Percentiles rank a stretch among this genome's conserved stretches.
Conservation (phyloP, 2,329 filamentous ascomycete species). For the Diatrype stigma region DNA sequence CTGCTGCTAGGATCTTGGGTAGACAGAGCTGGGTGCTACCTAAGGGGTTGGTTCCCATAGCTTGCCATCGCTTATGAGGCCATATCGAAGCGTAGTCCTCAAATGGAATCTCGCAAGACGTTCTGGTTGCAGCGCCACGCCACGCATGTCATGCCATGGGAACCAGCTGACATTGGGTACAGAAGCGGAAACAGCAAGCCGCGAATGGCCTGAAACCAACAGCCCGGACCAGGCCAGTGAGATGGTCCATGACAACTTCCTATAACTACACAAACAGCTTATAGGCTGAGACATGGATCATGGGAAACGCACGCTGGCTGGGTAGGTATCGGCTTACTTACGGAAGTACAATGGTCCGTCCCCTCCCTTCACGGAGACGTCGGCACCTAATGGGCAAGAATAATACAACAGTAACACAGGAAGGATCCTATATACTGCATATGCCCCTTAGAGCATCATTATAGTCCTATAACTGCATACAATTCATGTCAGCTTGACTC, state of each 20-base stretch:
- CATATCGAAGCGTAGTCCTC: background rate
- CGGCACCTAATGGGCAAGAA: too few species aligned
- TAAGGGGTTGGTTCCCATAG: too few species aligned
- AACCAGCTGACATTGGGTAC: background rate
- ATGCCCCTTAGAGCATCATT: too few species aligned
- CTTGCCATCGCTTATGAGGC: background rate
- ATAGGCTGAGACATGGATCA: background rate
- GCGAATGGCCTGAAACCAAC: background rate
- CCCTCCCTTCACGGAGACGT: too few species aligned
- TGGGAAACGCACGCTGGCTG: background rate
- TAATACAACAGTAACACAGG: too few species aligned
- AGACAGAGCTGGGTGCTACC: too few species aligned
- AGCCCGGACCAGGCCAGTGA: background rate
- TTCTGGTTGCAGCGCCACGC: background rate
- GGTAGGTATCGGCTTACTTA: background rate
- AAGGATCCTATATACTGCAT: too few species aligned
- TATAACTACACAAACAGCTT: too few species aligned
- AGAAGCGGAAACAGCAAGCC: conserved; percentile 1
- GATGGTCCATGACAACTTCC: background rate
- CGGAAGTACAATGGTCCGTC: too few species aligned
- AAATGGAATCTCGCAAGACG: conserved; percentile 2
- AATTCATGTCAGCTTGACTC: too few species aligned
- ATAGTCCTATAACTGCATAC: too few species aligned
- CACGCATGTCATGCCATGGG: too few species aligned
- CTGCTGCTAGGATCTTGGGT: conserved; percentile 1